Evolutionary conservation across 495 filamentous ascomycete genomes (phyloP), one percentile per base, ranked within the genome.

Genomic region (Massariosphaeria phaeospora): DNA sequence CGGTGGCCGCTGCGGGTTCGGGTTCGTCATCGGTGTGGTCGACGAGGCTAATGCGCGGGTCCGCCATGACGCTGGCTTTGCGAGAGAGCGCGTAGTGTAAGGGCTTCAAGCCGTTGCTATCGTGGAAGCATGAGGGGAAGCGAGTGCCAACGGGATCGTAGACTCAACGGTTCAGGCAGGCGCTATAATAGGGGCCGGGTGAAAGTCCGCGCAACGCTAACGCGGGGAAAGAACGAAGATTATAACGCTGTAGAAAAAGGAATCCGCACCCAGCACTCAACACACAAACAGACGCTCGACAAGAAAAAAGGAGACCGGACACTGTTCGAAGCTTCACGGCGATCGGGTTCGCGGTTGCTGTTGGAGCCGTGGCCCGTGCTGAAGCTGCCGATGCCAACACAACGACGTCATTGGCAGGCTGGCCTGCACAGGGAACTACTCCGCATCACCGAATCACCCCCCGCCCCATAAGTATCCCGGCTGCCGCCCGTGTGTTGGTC

Each of bases 1-100:
- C 55, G 41, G 51, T 49, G 46, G 58, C 45, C 26, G 40, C 30
- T n/a, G 61, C 39, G 39, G 52, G 29, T 12, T 35, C 18, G 55
- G 56, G 43, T 18, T 48, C 31, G 48, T 69, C 34, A 38, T 69
- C 40, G 39, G 68, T 72, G 48, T 72, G 72, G 65, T 84, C 78
- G 53, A 80, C 69, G 15, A 85, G 75, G 35, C 50, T 66, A 56
- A 85, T 85, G 65, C 79, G 75, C 65, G 82, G 80, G 49, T 84
- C 81, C 59, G 79, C 79, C 59, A 82, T 58, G 13, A 12, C 11
- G n/a, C 3, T 36, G 36, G 9, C 11, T 42, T 18, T 45, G 13
- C 2, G 20, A 4, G 2, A 1, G 12, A 46, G 36, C 17, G 15
- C 10, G 35, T 11, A 42, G 25, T 6, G 18, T 30, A 35, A 30